phyloP scores from a whole-genome alignment of 805 yeast genomes.

The Myxozyma lipomycoides region DNA sequence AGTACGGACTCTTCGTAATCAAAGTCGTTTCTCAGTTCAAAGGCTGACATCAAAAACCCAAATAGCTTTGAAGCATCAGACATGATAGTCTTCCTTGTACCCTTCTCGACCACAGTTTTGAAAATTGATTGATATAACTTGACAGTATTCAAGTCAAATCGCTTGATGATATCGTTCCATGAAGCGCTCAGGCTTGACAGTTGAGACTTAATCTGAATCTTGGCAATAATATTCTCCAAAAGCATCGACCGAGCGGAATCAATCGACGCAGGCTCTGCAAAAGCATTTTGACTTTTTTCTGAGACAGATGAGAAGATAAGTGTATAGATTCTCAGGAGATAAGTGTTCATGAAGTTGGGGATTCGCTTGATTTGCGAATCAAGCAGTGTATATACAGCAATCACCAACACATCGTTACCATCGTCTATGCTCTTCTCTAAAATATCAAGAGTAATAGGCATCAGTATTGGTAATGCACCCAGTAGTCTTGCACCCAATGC shows the following conservation, averaged over 20 bases:
- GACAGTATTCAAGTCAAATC: slow-evolving; percentile 43
- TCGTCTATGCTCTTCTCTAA: slow-evolving; percentile 46
- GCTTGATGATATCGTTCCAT: slow-evolving; percentile 49
- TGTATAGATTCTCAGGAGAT: slow-evolving; percentile 57
- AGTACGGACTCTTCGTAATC: slow-evolving; percentile 33
- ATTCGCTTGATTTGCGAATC: slow-evolving; percentile 75
- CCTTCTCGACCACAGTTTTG: slow-evolving; percentile 13
- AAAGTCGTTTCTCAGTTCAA: slow-evolving; percentile 37
- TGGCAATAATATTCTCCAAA: slow-evolving; percentile 57
- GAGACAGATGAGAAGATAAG: slow-evolving; percentile 40
- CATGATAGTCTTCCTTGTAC: slow-evolving; percentile 18
- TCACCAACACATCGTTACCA: slow-evolving; percentile 49
- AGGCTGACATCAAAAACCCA: slow-evolving; percentile 16
- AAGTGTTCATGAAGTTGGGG: slow-evolving; percentile 77
- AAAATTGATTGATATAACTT: slow-evolving; percentile 54
- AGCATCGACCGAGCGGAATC: slow-evolving; percentile 46
- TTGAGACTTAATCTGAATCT: slow-evolving; percentile 62
- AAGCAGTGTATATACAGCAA: slow-evolving; percentile 65
- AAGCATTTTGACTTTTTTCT: neutral
- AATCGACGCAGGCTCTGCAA: slow-evolving; percentile 13
- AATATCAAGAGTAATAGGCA: slow-evolving; percentile 66
- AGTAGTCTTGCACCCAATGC: slow-evolving; percentile 81
- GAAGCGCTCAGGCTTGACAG: slow-evolving; percentile 57
- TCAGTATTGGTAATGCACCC: slow-evolving; percentile 77
- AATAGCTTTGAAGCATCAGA: slow-evolving; percentile 18